phyloP scores from a whole-genome alignment of 2,329 filamentous ascomycete genomes.

The Rutstroemia sp. region DNA sequence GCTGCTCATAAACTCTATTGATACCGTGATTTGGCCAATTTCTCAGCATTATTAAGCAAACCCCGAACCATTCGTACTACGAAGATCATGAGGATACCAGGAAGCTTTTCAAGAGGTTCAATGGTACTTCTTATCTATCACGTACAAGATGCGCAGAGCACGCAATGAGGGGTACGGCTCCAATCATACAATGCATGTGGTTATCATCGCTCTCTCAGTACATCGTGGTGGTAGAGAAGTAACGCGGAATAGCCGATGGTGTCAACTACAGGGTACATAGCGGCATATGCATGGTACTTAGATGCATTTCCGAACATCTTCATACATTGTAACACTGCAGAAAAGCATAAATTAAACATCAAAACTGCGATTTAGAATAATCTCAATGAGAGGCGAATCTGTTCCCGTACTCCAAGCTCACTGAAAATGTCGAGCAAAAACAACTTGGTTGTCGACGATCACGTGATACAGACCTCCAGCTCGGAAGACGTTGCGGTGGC shows the following conservation, averaged over 20 bases:
- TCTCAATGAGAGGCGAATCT: neutral
- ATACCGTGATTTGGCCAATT: too few species aligned
- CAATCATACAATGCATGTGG: neutral
- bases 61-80: too few species aligned
- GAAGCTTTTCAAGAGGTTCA: neutral
- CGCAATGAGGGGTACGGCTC: slow-evolving; percentile 7
- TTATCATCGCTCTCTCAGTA: too few species aligned
- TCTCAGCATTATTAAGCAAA: too few species aligned
- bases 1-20: too few species aligned
- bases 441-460: neutral
- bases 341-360: neutral
- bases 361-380: neutral
- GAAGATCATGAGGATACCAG: too few species aligned
- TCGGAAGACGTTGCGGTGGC: neutral
- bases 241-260: slow-evolving; percentile 2
- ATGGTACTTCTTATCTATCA: slow-evolving; percentile 7
- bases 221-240: neutral
- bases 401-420: neutral
- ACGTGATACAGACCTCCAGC: slow-evolving; percentile 1
- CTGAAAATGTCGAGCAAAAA: slow-evolving; percentile 7
- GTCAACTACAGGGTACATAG: slow-evolving; percentile 10
- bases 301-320: neutral
- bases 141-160: slow-evolving; percentile 6
- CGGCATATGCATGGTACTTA: neutral
- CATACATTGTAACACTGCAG: neutral